phyloP scores from a whole-genome alignment of 2,329 filamentous ascomycete species.

The Colletotrichum zoysiae region DNA sequence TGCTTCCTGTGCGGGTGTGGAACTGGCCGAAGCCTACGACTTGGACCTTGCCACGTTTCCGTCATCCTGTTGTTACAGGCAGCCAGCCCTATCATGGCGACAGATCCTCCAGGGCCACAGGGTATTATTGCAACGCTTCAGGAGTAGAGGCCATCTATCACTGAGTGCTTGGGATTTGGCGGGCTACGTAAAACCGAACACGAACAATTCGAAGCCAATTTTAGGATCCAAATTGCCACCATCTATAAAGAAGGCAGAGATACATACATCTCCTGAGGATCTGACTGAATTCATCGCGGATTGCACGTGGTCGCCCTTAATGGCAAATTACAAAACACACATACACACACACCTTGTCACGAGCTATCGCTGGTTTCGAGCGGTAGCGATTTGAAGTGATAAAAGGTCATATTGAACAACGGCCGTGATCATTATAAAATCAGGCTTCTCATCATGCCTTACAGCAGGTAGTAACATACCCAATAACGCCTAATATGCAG shows the following conservation, averaged over 20 bases:
- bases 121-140: not conserved
- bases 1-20: not conserved
- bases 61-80: not conserved
- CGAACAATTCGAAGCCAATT: not conserved
- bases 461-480: constrained; percentile 9
- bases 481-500: constrained; percentile 39
- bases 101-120: not conserved
- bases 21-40: not conserved
- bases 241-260: too few relatives aligned
- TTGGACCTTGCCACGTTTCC: not conserved
- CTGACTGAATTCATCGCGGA: not conserved
- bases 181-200: constrained; percentile 1
- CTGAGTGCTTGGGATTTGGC: not conserved
- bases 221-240: not conserved
- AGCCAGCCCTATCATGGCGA: not conserved
- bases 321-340: not conserved
- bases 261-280: not conserved
- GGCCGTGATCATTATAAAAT: constrained; percentile 14
- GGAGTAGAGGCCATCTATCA: not conserved
- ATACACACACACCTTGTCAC: not conserved
- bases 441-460: constrained; percentile 20
- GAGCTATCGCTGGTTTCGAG: not conserved
- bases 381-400: not conserved
- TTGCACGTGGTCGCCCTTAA: not conserved
- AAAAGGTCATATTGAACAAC: constrained; percentile 21